phyloP scores from a whole-genome alignment of 257 asterid genomes.

The Nicotiana tabacum region DNA sequence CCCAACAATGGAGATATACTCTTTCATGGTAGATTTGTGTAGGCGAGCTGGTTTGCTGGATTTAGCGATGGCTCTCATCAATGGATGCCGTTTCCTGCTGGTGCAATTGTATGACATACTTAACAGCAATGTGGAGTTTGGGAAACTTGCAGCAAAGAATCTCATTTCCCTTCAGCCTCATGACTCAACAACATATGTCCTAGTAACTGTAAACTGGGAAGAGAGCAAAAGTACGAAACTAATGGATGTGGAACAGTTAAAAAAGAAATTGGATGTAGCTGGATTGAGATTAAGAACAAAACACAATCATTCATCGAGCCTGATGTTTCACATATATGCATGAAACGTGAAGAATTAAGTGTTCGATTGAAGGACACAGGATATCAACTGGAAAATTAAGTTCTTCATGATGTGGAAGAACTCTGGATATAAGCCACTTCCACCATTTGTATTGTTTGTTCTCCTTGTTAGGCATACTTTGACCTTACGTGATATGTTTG shows the following conservation, averaged over 20 bases:
- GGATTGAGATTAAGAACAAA: conserved; percentile 87
- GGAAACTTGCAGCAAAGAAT: conserved; percentile 64
- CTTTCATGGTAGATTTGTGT: conserved; percentile 81
- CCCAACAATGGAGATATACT: conserved; percentile 78
- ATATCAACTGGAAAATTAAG: conserved; percentile 61
- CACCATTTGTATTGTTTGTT: conserved; percentile 1
- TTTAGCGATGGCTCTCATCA: conserved; percentile 47
- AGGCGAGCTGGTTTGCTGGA: conserved; percentile 81
- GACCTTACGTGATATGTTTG: neutral
- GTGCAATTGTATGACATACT: conserved; percentile 73
- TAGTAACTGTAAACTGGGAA: no score
- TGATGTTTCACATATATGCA: conserved; percentile 67
- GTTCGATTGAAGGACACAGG: conserved; percentile 63
- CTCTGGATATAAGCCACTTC: neutral
- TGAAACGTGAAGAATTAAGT: conserved; percentile 61
- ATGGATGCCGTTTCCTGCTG: conserved; percentile 75
- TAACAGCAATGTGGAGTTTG: conserved; percentile 64
- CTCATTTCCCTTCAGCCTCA: conserved; percentile 71
- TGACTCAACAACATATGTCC: conserved; percentile 77
- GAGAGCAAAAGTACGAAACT: no score
- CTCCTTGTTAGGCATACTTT: neutral
- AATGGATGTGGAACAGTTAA: conserved; percentile 59
- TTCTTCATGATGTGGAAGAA: conserved; percentile 79
- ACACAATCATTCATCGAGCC: conserved; percentile 70
- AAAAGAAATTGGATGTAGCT: conserved; percentile 83